Evolutionary conservation across 352 stramenopile genomes (phyloP), one percentile per base, ranked within the genome.

Genomic region (Aphanomyces invadans): DNA sequence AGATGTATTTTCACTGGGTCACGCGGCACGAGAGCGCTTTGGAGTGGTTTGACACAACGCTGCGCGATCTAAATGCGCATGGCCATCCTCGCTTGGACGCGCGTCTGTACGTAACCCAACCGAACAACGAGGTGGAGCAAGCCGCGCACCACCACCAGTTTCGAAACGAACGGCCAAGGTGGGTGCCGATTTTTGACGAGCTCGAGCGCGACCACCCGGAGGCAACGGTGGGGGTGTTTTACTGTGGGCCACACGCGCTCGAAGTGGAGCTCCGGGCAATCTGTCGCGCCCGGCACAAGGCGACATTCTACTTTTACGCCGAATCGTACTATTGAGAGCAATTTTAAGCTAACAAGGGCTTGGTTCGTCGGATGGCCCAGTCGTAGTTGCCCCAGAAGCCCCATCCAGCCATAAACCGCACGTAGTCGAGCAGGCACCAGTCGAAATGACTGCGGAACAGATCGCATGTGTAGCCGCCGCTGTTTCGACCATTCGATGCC

Each of bases 1-100:
- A 89, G 51, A 83, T 89, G 56, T 90, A 92, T 71, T 92, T 92
- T 61, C 89, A 88, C 73, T 92, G 83, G 83, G 74, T 83, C 71
- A 86, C 79, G 9, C 75, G 81, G n/a, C 77, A 91, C 36, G 78
- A 90, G 44, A 71, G 87, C 38, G 87, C 81, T 17, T 74, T 94
- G 21, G 79, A 75, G 44, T 92, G 83, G 86, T 92, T 95, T 39
- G 78, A 66, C 0, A 79, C 87, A 33, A 87, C 84, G 0, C 90
- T 92, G 82, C 28, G 23, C 25, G 31, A 42, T 15, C 15, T 60
- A 2, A 31, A 31, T 15, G 25, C 25, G 3, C 49, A 57, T n/a
- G 49, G 26, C 49, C 12, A 28, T 21, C 11, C 25, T 28, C 32
- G 28, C 10, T 19, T 60, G 25, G 52, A 60, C 7, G 31, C 32